phyloP scores from a whole-genome alignment of 306 rosid genomes.

The Glycine latifolia region DNA sequence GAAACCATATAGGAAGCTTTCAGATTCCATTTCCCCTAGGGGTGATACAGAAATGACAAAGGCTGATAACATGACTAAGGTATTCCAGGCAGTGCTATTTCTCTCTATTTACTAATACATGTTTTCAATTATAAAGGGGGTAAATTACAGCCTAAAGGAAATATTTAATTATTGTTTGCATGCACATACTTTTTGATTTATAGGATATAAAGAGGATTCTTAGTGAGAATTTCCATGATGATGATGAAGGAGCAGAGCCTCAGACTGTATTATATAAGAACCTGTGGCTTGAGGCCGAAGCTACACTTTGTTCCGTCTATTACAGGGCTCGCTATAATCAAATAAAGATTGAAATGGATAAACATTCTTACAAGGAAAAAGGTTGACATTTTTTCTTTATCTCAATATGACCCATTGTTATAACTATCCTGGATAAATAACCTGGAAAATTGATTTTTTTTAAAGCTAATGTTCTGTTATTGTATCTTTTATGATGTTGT shows the following conservation, averaged over 20 bases:
- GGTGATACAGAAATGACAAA: constrained; percentile 51
- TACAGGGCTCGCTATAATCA: constrained; percentile 78
- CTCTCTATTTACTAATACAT: background rate
- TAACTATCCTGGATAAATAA: constrained; percentile 18
- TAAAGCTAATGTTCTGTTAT: background rate
- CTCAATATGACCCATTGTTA: constrained; percentile 9
- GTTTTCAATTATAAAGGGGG: constrained; percentile 30
- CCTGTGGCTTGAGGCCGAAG: constrained; percentile 99
- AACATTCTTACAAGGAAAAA: constrained; percentile 50
- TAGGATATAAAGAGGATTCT: constrained; percentile 84
- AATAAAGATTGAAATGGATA: constrained; percentile 79
- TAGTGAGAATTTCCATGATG: constrained; percentile 67
- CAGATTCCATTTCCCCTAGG: constrained; percentile 49
- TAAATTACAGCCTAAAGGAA: background rate
- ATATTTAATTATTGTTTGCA: background rate
- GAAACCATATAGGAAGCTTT: constrained; percentile 45
- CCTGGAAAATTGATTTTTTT: constrained; percentile 16
- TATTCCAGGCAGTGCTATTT: constrained; percentile 36
- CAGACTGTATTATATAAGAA: constrained; percentile 72
- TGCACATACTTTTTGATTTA: constrained; percentile 38
- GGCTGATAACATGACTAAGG: constrained; percentile 80
- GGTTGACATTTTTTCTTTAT: constrained; percentile 55
- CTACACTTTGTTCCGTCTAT: constrained; percentile 73
- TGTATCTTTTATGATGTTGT: constrained; percentile 44
- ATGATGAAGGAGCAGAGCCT: constrained; percentile 62